Percentiles rank a stretch among this genome's conserved stretches.
Conservation (phyloP, 1,284 basidiomycete species). For the Melampsora americana region DNA sequence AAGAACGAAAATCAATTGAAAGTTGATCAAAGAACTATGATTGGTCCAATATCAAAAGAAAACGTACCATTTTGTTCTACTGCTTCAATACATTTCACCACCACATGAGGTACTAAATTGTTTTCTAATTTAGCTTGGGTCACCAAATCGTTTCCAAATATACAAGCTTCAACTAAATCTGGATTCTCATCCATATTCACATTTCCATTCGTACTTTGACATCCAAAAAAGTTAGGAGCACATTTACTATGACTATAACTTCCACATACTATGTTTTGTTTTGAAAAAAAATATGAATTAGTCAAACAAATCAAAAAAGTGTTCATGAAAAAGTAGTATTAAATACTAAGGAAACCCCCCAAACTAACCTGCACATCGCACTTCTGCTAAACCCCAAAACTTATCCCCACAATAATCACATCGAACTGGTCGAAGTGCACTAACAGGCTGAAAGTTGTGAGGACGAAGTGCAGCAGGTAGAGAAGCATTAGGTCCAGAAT, state of each 20-base stretch:
- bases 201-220: constrained; percentile 4
- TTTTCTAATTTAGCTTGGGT: constrained; percentile 78
- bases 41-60: no score
- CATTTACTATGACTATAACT: constrained; percentile 41
- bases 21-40: no score
- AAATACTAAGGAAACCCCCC: not conserved
- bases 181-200: not conserved
- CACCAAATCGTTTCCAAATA: constrained; percentile 81
- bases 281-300: no score
- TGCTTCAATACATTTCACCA: constrained; percentile 90
- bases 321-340: not conserved
- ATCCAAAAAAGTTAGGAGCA: constrained; percentile 39
- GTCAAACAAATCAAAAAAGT: no score
- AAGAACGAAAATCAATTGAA: not conserved
- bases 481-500: not conserved
- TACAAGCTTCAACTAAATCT: constrained; percentile 61
- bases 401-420: constrained; percentile 97
- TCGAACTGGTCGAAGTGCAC: constrained; percentile 78
- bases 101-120: constrained; percentile 75
- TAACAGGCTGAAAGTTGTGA: constrained; percentile 86
- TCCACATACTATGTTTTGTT: constrained; percentile 38
- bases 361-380: constrained; percentile 65
- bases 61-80: constrained; percentile 76
- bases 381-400: constrained; percentile 90
- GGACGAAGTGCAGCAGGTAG: constrained; percentile 52